A percentile compares a stretch with the other conserved stretches of the same genome.
Evolutionary conservation across 2,329 filamentous ascomycete genomes (phyloP).

Genomic region (Calycina herbarum): DNA sequence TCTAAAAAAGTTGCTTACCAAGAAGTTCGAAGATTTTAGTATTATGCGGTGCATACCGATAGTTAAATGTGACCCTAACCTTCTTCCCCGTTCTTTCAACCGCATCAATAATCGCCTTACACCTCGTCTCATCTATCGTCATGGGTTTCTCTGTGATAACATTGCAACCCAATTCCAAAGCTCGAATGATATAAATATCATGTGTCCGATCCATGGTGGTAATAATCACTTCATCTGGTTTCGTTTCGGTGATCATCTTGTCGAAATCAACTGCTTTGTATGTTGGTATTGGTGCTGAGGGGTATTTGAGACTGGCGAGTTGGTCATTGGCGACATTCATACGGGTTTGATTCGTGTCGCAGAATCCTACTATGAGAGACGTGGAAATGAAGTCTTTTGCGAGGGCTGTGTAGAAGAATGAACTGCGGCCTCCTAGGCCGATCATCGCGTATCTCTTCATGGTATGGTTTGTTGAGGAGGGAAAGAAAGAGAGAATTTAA

Average conservation of each 20-base stretch:
- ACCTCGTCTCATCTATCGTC: conserved; percentile 59
- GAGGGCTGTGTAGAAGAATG: conserved; percentile 61
- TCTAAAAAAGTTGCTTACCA: conserved; percentile 12
- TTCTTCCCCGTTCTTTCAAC: conserved; percentile 50
- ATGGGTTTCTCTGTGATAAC: conserved; percentile 66
- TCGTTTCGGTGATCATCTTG: conserved; percentile 55
- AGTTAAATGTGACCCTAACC: conserved; percentile 63
- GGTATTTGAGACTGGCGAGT: conserved; percentile 45
- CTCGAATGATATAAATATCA: conserved; percentile 58
- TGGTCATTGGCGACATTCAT: conserved; percentile 56
- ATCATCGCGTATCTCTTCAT: conserved; percentile 51
- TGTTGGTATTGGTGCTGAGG: conserved; percentile 49
- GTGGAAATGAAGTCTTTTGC: conserved; percentile 51
- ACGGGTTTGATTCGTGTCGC: conserved; percentile 61
- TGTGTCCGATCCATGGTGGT: conserved; percentile 65
- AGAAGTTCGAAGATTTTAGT: conserved; percentile 58
- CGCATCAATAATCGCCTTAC: conserved; percentile 54
- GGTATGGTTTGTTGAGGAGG: background rate
- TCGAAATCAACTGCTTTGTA: conserved; percentile 57
- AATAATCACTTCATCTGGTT: conserved; percentile 61
- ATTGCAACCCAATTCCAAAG: conserved; percentile 58
- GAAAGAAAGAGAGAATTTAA: background rate
- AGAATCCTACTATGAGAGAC: conserved; percentile 54
- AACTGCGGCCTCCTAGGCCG: conserved; percentile 59
- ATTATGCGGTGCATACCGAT: conserved; percentile 65